Conservation (phyloP, 495 filamentous ascomycete genomes). For the Jackrogersella multiformis region DNA sequence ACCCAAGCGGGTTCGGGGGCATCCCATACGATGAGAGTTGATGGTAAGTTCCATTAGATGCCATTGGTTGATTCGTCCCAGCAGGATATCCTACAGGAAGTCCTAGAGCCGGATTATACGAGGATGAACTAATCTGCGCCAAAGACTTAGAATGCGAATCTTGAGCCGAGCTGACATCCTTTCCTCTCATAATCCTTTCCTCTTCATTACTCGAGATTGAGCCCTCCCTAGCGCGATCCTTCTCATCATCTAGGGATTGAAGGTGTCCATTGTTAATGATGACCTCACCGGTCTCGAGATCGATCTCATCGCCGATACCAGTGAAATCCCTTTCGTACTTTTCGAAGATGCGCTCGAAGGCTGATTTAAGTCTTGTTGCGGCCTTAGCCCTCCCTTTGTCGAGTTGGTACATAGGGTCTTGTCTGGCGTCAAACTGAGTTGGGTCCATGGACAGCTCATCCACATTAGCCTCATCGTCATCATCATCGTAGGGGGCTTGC, state of each 20-base stretch:
- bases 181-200: slow-evolving; percentile 33
- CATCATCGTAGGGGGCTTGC: slow-evolving; percentile 44
- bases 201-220: slow-evolving; percentile 39
- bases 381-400: slow-evolving; percentile 68
- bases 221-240: slow-evolving; percentile 45
- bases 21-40: slow-evolving; percentile 22
- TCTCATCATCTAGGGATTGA: slow-evolving; percentile 62
- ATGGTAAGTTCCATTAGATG: background rate
- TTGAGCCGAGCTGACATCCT: background rate
- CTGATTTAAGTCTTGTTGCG: slow-evolving; percentile 73
- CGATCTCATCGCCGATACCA: slow-evolving; percentile 82
- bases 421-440: slow-evolving; percentile 53
- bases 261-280: slow-evolving; percentile 90
- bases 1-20: slow-evolving; percentile 22
- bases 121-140: slow-evolving; percentile 8
- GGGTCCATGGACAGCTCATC: slow-evolving; percentile 56
- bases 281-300: slow-evolving; percentile 78
- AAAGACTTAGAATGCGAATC: slow-evolving; percentile 26
- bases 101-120: background rate
- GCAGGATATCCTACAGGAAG: background rate
- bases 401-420: slow-evolving; percentile 62
- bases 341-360: slow-evolving; percentile 85
- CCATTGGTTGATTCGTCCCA: background rate
- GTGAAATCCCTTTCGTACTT: slow-evolving; percentile 88
- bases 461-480: slow-evolving; percentile 51